Conservation (phyloP, 106 monocot species). For the Hemerocallis citrina region DNA sequence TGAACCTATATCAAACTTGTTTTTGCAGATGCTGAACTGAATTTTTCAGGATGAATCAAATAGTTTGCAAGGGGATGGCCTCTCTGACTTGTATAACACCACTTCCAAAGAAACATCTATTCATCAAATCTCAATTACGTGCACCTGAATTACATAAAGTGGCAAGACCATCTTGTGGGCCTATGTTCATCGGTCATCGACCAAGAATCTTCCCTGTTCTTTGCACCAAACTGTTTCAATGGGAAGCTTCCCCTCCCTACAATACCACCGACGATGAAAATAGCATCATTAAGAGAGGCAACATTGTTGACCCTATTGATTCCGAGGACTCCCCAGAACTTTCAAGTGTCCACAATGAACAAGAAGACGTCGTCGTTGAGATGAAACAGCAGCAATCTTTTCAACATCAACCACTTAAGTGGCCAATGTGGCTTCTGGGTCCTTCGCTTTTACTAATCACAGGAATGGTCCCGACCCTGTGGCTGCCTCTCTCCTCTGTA, state of each 20-base stretch:
- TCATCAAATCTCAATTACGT: conserved; percentile 7
- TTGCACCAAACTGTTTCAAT: conserved; percentile 38
- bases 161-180: neutral
- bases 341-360: conserved; percentile 31
- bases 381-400: conserved; percentile 17
- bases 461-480: conserved; percentile 79
- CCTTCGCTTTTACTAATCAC: conserved; percentile 69
- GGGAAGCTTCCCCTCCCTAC: conserved; percentile 50
- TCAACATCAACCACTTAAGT: conserved; percentile 40
- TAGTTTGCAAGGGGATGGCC: conserved; percentile 16
- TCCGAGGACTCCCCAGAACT: conserved; percentile 33
- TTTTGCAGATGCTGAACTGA: conserved; percentile 6
- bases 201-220: conserved; percentile 16
- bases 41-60: neutral
- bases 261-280: conserved; percentile 16
- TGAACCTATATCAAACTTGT: conserved; percentile 1
- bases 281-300: conserved; percentile 33
- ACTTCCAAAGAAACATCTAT: conserved; percentile 2
- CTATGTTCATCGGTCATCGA: neutral
- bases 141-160: conserved; percentile 4
- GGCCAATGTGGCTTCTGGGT: conserved; percentile 83
- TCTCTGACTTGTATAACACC: conserved; percentile 15
- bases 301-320: conserved; percentile 43
- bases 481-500: conserved; percentile 73
- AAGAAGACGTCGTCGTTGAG: conserved; percentile 27